Conservation (phyloP, 2,329 filamentous ascomycete species). For the Colletotrichum plurivorum region DNA sequence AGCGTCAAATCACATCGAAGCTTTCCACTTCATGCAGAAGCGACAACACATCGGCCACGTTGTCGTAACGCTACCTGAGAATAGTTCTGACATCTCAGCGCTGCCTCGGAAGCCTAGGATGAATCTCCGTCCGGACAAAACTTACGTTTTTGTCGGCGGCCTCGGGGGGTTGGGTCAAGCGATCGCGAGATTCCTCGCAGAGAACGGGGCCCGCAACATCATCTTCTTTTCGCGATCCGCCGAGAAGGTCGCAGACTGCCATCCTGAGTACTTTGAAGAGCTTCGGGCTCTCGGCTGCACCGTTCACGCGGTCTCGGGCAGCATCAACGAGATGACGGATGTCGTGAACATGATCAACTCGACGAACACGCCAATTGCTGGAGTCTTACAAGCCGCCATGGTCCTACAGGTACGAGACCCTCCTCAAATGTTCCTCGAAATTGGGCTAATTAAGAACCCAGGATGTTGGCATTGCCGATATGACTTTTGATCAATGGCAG, state of each 20-base stretch:
- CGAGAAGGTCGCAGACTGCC: neutral
- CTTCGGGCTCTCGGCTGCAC: constrained; percentile 46
- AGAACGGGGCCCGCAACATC: constrained; percentile 47
- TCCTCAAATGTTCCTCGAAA: no score
- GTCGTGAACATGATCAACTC: constrained; percentile 45
- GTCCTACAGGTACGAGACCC: constrained; percentile 43
- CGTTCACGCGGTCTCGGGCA: constrained; percentile 49
- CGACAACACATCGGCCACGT: constrained; percentile 61
- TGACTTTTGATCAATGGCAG: constrained; percentile 55
- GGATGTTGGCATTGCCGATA: constrained; percentile 48
- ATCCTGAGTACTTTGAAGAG: constrained; percentile 28
- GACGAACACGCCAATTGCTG: constrained; percentile 50
- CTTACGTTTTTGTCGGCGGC: constrained; percentile 50
- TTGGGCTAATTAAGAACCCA: neutral
- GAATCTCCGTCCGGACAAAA: constrained; percentile 21
- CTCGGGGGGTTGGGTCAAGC: constrained; percentile 50
- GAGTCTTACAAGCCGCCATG: constrained; percentile 59
- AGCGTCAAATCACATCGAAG: constrained; percentile 50
- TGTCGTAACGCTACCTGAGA: constrained; percentile 47
- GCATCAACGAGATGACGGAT: constrained; percentile 47
- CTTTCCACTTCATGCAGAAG: constrained; percentile 59
- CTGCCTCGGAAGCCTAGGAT: neutral
- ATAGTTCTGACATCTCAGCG: neutral
- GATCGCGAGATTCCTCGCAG: constrained; percentile 47
- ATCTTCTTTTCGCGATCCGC: constrained; percentile 48